Evolutionary conservation across 495 filamentous ascomycete genomes (phyloP), one percentile per base, ranked within the genome.

Genomic region (Mytilinidion resinicola): DNA sequence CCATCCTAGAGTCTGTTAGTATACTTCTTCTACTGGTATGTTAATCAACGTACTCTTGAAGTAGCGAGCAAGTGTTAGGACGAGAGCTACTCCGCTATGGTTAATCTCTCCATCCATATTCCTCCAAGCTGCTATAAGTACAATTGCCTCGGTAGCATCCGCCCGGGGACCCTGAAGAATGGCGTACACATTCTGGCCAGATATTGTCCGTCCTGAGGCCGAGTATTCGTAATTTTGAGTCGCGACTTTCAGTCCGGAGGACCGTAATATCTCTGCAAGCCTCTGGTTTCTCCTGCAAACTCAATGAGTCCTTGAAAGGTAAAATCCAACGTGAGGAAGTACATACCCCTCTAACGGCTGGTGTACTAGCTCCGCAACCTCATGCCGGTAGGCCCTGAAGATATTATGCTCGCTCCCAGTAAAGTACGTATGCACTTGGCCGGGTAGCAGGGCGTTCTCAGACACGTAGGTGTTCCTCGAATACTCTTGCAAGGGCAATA

Each of bases 371-470:
- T 34, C 60, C 6, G 59, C 80, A 20, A 96, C 76, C 71, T 98
- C 93, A 68, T 87, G 84, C 65, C 88, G 85, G 69, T 95, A 97
- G 6, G 91, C 95, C 9, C 91, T 81, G 72, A 97, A 96, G 58
- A 97, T 80, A 68, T 96, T 87, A 74, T 96, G 91, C 67, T 98
- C 93, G 70, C 89, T 95, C 20, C 93, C 92, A 2, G 88, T 85
- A 66, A 98, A 98, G 70, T 98, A 97, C 0, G 95, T 95, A 73
- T 97, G 91, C 11, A 97, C 93, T 68, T 97, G 93, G 14, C 92
- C 93, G 0, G 93, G 93, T 15, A 98, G 78, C 9, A 98, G 84
- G 15, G 93, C 93, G 72, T 98, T 98, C 70, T 98, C 93, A 51
- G 91, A 96, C 63, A 98, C 93, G 73, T 98, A 97, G 10, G 93